These are phyloP conservation scores for Plantago elongata DNA, from an alignment of 257 asterid genomes.

Conservation along the genomic window DNA sequence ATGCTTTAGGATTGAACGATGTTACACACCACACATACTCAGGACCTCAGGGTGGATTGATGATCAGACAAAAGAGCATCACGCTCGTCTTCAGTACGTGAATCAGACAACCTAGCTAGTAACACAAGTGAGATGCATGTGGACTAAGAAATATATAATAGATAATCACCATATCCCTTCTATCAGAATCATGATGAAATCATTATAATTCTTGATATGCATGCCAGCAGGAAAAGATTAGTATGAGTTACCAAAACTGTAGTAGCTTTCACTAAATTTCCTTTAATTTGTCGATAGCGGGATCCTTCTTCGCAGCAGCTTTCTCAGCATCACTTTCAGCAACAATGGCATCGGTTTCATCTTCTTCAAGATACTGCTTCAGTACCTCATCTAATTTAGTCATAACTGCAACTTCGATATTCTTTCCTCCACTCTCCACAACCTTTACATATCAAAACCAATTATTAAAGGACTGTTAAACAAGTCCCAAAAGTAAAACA, in stretches of 20 bases:
- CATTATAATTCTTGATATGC: background rate
- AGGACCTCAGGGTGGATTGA: too few species aligned
- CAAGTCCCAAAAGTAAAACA: background rate
- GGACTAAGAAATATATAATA: background rate
- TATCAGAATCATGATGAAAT: background rate
- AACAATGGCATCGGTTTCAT: constrained; percentile 83
- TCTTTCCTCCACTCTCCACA: constrained; percentile 97
- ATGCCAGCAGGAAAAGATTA: constrained; percentile 19
- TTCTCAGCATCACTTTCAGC: constrained; percentile 89
- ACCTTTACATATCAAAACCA: constrained; percentile 39
- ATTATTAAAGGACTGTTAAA: background rate
- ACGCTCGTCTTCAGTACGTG: too few species aligned
- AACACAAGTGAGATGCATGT: background rate
- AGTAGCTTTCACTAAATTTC: constrained; percentile 38
- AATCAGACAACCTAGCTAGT: too few species aligned
- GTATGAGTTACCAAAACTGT: background rate
- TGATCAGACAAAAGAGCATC: too few species aligned
- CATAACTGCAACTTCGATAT: constrained; percentile 95
- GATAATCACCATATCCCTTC: background rate
- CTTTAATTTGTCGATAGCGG: constrained; percentile 41
- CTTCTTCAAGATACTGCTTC: constrained; percentile 87
- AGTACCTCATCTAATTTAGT: constrained; percentile 73
- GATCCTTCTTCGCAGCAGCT: constrained; percentile 94
- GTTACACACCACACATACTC: too few species aligned
- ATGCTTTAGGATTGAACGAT: too few species aligned